phyloP scores from a whole-genome alignment of 495 filamentous ascomycete species.

The Podospora conica region DNA sequence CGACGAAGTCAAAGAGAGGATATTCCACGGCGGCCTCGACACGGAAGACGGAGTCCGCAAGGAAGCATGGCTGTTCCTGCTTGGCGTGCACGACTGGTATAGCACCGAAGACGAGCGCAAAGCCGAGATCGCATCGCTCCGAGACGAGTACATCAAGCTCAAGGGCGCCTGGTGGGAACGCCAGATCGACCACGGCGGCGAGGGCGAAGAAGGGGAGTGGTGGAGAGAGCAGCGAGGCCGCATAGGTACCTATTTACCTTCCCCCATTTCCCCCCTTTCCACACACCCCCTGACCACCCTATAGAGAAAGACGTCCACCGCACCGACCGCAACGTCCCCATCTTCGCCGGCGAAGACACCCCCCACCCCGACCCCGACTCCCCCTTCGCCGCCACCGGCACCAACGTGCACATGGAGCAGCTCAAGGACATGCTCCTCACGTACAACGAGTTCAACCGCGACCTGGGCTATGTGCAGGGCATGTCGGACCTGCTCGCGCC shows the following conservation, averaged over 20 bases:
- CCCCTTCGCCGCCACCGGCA: constrained; percentile 82
- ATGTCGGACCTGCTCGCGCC: constrained; percentile 97
- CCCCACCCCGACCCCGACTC: constrained; percentile 98
- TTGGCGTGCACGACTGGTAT: constrained; percentile 88
- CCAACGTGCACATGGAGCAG: constrained; percentile 96
- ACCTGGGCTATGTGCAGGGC: constrained; percentile 93
- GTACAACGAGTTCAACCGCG: constrained; percentile 93
- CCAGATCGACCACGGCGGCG: constrained; percentile 72
- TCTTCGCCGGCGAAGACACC: constrained; percentile 94
- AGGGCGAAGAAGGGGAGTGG: constrained; percentile 75
- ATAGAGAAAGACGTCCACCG: constrained; percentile 97
- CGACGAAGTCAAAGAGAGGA: constrained; percentile 90
- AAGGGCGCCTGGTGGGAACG: constrained; percentile 97
- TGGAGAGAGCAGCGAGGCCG: constrained; percentile 92
- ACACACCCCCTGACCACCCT: constrained; percentile 25
- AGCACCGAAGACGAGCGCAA: constrained; percentile 74
- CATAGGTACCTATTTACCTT: constrained; percentile 79
- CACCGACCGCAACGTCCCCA: constrained; percentile 84
- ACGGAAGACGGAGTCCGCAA: constrained; percentile 87
- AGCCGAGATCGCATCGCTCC: constrained; percentile 71
- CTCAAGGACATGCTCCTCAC: constrained; percentile 99
- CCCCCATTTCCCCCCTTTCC: not conserved
- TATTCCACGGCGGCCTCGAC: constrained; percentile 92
- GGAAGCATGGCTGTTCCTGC: constrained; percentile 91
- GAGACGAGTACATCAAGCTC: constrained; percentile 89